phyloP scores from a whole-genome alignment of 148 eudicot genomes.

The Cornus controversa region DNA sequence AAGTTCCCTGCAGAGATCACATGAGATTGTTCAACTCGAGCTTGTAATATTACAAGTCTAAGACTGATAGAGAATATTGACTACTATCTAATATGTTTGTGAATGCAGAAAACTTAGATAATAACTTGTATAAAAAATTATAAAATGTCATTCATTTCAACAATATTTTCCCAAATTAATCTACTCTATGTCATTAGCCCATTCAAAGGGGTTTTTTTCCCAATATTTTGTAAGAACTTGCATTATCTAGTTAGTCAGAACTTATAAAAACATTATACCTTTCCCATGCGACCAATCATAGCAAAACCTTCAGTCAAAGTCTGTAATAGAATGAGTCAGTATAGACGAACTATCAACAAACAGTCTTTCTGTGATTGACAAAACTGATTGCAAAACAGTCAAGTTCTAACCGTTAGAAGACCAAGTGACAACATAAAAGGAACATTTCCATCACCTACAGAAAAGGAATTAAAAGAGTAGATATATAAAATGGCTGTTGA shows the following conservation, averaged over 20 bases:
- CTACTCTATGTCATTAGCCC: neutral
- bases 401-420: slow-evolving; percentile 70
- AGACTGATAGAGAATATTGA: neutral
- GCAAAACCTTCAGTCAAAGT: slow-evolving; percentile 95
- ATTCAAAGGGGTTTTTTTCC: neutral
- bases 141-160: neutral
- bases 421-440: slow-evolving; percentile 85
- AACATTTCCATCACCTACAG: slow-evolving; percentile 88
- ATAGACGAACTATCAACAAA: neutral
- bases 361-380: neutral
- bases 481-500: neutral
- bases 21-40: neutral
- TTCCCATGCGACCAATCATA: slow-evolving; percentile 94
- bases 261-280: slow-evolving; percentile 34
- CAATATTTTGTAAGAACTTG: neutral
- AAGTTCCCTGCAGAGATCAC: slow-evolving; percentile 54
- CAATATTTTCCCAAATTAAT: neutral
- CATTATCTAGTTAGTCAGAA: neutral
- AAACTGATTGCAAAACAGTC: slow-evolving; percentile 2
- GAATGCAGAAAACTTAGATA: neutral
- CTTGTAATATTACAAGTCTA: neutral
- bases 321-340: slow-evolving; percentile 37
- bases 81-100: neutral
- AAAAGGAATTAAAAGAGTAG: slow-evolving; percentile 12
- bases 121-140: neutral